These are phyloP conservation scores for Meripilus lineatus DNA, from an alignment of 1,284 basidiomycete genomes.

Conservation along the genomic window DNA sequence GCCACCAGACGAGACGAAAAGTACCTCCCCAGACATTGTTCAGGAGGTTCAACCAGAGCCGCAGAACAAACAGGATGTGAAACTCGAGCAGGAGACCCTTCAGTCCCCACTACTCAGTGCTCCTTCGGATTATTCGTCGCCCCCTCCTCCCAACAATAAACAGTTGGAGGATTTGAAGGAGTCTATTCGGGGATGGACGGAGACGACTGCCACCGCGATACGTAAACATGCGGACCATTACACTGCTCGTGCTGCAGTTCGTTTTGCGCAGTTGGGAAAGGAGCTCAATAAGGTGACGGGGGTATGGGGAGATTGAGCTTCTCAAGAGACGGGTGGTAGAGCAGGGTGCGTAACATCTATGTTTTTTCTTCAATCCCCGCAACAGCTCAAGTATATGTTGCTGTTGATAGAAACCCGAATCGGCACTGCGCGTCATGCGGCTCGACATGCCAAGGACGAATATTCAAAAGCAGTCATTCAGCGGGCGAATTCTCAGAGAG, in stretches of 20 bases:
- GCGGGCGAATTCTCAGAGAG: conserved; percentile 78
- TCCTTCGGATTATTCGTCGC: no score
- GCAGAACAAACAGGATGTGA: no score
- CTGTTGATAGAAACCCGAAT: conserved; percentile 69
- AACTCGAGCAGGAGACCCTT: no score
- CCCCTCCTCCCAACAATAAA: no score
- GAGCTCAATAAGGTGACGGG: conserved; percentile 83
- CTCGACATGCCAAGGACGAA: conserved; percentile 64
- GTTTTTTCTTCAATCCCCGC: background rate
- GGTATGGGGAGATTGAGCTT: conserved; percentile 85
- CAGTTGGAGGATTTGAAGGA: conserved; percentile 15
- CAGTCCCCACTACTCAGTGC: no score
- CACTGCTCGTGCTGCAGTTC: conserved; percentile 48
- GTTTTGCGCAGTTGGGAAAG: conserved; percentile 68
- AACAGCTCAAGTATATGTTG: background rate
- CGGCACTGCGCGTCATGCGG: conserved; percentile 50
- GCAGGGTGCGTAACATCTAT: conserved; percentile 65
- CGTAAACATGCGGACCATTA: conserved; percentile 53
- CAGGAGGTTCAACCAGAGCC: background rate
- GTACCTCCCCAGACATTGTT: background rate
- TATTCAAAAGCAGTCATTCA: conserved; percentile 72
- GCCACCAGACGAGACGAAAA: background rate
- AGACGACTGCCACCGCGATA: conserved; percentile 40
- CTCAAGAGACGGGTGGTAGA: conserved; percentile 76
- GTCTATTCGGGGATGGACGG: conserved; percentile 45